These are phyloP conservation scores for Stephanodiscus minutulus DNA, from an alignment of 108 stramenopile species.

Conservation along the genomic window DNA sequence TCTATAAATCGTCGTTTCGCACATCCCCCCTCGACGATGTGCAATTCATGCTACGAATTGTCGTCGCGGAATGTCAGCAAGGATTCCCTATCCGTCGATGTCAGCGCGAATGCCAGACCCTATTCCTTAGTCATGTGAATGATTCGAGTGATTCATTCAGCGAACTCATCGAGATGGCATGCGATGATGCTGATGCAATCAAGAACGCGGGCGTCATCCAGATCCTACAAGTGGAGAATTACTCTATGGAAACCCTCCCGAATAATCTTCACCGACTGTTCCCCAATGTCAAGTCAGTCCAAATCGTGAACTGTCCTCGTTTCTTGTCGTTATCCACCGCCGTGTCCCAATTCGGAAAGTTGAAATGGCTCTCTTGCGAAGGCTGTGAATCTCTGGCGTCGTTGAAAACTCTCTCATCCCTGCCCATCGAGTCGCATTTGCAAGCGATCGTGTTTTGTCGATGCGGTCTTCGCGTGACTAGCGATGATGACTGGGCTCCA, in stretches of 20 bases:
- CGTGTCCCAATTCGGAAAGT: neutral
- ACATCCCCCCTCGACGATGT: too few relatives aligned
- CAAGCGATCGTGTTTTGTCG: neutral
- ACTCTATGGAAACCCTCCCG: neutral
- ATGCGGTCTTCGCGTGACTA: slow-evolving; percentile 4
- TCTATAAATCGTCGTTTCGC: too few relatives aligned
- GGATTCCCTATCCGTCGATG: too few relatives aligned
- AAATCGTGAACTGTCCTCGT: neutral
- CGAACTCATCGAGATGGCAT: slow-evolving; percentile 10
- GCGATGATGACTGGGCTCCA: slow-evolving; percentile 3
- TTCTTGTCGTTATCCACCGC: slow-evolving; percentile 3
- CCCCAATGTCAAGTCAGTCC: neutral
- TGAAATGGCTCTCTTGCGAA: neutral
- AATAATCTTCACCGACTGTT: slow-evolving; percentile 2
- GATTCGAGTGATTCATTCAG: too few relatives aligned
- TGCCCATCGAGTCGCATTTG: slow-evolving; percentile 1
- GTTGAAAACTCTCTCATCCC: neutral
- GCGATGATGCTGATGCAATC: neutral
- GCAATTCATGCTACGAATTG: too few relatives aligned
- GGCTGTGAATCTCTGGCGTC: neutral
- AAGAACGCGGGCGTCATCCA: neutral
- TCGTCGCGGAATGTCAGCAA: too few relatives aligned
- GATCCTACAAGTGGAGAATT: neutral
- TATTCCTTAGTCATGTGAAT: too few relatives aligned
- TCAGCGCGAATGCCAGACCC: too few relatives aligned